These are phyloP conservation scores for Plasmodium inui DNA, from an alignment of 169 alveolate genomes.

Conservation along the genomic window DNA sequence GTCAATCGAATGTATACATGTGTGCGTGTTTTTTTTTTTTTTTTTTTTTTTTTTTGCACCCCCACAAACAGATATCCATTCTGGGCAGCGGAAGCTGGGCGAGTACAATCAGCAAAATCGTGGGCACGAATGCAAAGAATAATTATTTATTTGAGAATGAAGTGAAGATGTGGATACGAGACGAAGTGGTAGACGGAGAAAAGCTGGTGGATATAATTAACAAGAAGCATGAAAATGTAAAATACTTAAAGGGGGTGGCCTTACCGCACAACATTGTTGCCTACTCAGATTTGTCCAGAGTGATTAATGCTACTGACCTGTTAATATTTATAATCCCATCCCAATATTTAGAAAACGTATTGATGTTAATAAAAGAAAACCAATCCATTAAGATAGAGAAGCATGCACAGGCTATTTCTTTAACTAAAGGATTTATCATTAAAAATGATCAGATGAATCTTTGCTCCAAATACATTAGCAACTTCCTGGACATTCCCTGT, in stretches of 20 bases:
- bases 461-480: constrained; percentile 81
- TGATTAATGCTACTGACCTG: constrained; percentile 88
- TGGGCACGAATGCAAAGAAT: constrained; percentile 82
- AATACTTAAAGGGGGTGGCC: constrained; percentile 90
- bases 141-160: constrained; percentile 76
- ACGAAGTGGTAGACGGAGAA: constrained; percentile 88
- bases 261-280: constrained; percentile 91
- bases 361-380: constrained; percentile 14
- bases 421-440: constrained; percentile 89
- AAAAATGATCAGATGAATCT: constrained; percentile 80
- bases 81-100: constrained; percentile 93
- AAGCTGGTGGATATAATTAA: constrained; percentile 89
- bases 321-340: constrained; percentile 92
- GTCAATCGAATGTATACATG: not conserved
- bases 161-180: constrained; percentile 92
- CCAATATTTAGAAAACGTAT: constrained; percentile 85
- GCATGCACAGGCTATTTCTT: constrained; percentile 85
- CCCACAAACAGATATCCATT: constrained; percentile 80
- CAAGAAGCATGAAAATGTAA: constrained; percentile 89
- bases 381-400: constrained; percentile 46
- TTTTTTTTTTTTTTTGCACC: not conserved
- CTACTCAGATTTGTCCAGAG: constrained; percentile 88
- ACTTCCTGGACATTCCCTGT: constrained; percentile 85
- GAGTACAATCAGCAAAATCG: constrained; percentile 87
- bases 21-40: not conserved